These are phyloP conservation scores for Cordyceps tenuipes DNA, from an alignment of 2,329 filamentous ascomycete species.

Conservation along the genomic window DNA sequence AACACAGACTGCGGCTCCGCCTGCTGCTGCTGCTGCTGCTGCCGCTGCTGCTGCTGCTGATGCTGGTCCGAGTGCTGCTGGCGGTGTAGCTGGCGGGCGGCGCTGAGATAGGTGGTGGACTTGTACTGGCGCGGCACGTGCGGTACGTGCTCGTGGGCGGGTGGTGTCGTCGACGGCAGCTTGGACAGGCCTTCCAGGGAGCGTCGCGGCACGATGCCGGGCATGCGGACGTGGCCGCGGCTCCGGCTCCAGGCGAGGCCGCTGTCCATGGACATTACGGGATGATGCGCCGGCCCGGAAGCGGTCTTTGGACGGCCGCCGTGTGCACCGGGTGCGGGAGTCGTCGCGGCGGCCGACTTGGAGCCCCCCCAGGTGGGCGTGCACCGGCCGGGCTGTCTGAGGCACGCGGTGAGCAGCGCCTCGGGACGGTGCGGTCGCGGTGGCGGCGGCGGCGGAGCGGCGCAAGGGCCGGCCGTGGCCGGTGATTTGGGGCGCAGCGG, in stretches of 20 bases:
- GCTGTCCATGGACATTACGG: conserved; percentile 13
- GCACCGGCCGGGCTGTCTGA: conserved; percentile 11
- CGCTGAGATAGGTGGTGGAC: conserved; percentile 21
- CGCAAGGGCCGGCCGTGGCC: background rate
- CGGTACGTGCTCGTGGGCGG: background rate
- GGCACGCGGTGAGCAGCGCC: conserved; percentile 17
- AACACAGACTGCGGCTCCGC: conserved; percentile 36
- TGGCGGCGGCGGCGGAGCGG: conserved; percentile 15
- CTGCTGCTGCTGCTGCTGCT: conserved; percentile 16
- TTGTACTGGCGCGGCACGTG: conserved; percentile 20
- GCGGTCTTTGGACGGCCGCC: conserved; percentile 8
- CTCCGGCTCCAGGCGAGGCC: conserved; percentile 6
- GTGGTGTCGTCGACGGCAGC: conserved; percentile 3
- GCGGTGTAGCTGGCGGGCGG: conserved; percentile 15
- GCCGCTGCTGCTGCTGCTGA: conserved; percentile 16
- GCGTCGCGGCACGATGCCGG: conserved; percentile 17
- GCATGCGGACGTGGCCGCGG: conserved; percentile 12
- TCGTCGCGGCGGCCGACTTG: background rate
- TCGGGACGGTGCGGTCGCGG: conserved; percentile 22
- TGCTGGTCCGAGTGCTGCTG: no score
- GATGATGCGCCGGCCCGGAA: background rate
- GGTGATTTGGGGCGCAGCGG: conserved; percentile 1
- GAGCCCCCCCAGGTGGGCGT: background rate
- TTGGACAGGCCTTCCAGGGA: conserved; percentile 18
- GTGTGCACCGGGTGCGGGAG: background rate